Conservation (phyloP, 2,329 filamentous ascomycete genomes). For the Stenocarpella maydis region DNA sequence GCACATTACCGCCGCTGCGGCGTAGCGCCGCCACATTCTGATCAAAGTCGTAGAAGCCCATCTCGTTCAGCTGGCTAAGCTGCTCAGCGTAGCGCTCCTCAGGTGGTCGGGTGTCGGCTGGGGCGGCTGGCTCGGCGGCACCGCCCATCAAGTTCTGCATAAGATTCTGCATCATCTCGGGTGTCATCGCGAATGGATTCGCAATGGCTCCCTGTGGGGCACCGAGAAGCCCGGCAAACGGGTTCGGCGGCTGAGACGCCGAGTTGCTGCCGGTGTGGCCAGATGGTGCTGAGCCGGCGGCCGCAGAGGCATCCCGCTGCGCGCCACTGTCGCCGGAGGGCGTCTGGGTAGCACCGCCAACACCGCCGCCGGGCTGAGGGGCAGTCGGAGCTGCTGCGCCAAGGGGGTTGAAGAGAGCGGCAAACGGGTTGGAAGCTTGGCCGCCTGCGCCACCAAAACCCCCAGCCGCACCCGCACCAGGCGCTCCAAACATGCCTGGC, state of each 20-base stretch:
- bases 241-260: constrained; percentile 62
- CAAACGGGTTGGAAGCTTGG: constrained; percentile 48
- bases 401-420: constrained; percentile 54
- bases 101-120: constrained; percentile 84
- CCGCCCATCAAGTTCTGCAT: constrained; percentile 45
- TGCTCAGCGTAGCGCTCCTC: constrained; percentile 94
- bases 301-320: constrained; percentile 38
- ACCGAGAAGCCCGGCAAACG: constrained; percentile 73
- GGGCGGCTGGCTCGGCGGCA: constrained; percentile 55
- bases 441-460: constrained; percentile 33
- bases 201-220: constrained; percentile 46
- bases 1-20: constrained; percentile 90
- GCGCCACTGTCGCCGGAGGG: constrained; percentile 36
- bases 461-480: constrained; percentile 36
- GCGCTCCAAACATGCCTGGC: constrained; percentile 44
- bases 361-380: constrained; percentile 40
- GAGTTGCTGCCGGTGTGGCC: constrained; percentile 42
- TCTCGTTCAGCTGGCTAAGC: constrained; percentile 92
- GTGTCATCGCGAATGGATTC: constrained; percentile 57
- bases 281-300: constrained; percentile 38
- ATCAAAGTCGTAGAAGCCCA: constrained; percentile 99
- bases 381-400: constrained; percentile 40
- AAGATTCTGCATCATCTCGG: constrained; percentile 64
- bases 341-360: constrained; percentile 33
- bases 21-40: constrained; percentile 88